Percentiles rank a stretch among this genome's conserved stretches.
Conservation (phyloP, 192 early-diverging fungal genomes). For the Phycomyces blakesleeanus region DNA sequence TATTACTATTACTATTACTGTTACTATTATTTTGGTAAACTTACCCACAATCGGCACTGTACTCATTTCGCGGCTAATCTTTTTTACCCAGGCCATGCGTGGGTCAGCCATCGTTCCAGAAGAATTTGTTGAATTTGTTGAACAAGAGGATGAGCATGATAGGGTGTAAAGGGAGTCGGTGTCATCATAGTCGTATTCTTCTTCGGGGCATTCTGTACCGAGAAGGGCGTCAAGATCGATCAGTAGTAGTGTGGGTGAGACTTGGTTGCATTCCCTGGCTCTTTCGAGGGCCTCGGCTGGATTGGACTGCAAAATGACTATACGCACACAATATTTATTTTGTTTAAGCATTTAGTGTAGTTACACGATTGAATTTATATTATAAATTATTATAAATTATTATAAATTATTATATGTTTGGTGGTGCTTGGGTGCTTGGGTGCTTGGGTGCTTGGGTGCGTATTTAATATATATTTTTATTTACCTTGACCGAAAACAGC, state of each 20-base stretch:
- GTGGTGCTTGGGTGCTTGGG: too few relatives aligned
- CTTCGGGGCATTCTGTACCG: background rate
- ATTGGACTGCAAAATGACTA: constrained; percentile 15
- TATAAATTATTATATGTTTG: too few relatives aligned
- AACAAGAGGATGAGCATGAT: constrained; percentile 1
- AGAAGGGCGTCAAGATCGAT: constrained; percentile 14
- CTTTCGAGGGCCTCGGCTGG: constrained; percentile 11
- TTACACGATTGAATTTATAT: background rate
- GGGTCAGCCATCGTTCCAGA: background rate
- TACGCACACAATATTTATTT: too few relatives aligned
- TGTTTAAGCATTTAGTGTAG: too few relatives aligned
- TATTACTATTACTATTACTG: too few relatives aligned
- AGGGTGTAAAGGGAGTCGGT: background rate
- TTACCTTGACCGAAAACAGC: constrained; percentile 19
- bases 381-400: too few relatives aligned
- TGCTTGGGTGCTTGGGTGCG: too few relatives aligned
- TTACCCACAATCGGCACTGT: constrained; percentile 11
- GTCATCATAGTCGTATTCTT: background rate
- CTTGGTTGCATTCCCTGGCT: constrained; percentile 4
- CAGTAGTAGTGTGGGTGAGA: constrained; percentile 4
- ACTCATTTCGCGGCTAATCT: constrained; percentile 13
- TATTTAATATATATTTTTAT: background rate
- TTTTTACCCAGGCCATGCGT: background rate
- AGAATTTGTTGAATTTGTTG: background rate
- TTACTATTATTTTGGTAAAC: background rate